Base-by-base conservation (phyloP, 306 rosid species). In the Prunus mongolica region DNA sequence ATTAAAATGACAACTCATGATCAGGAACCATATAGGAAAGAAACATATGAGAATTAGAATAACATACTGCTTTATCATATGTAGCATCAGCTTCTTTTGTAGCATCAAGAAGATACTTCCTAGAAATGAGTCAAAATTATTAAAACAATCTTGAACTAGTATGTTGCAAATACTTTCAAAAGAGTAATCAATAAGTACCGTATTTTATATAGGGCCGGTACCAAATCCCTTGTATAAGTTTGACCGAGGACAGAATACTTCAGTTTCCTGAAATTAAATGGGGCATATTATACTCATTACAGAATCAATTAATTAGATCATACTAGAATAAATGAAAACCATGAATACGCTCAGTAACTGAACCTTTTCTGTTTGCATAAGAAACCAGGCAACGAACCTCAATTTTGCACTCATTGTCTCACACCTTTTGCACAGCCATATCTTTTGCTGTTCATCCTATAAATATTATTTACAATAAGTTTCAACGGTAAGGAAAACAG, bases 401-500 rank as follows among this genome's bases (percentile, higher is more conserved):
- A 92, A 81, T 86, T 92, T 95, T 1, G 91, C 97, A 67, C 89
- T 91, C 91, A 95, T 92, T 81, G 98, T 89, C 85, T 86, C 96
- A 54, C 98, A 92, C 77, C 97, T 89, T 88, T 91, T 92, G 84
- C 96, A 91, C 30, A 96, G 96, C 97, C 97, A 92, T 45, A 91
- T 84, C 76, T 96, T 96, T 81, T 96, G 94, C 73, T 87, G 68
- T 50, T 92, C 97, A 82, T 96, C 99, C 97, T 92, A 80, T 73
- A 81, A 28, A 76, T 54, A 73, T 74, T 47, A 13, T 45, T 68
- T 60, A 11, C 46, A 24, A 60, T 12, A 55, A 25, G 44, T 34
- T 38, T 24, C 55, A 68, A 73, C 34, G 32, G 24, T 46, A 73
- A 74, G 8, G 64, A 70, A 28, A 34, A 46, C 69, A 54, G 25